Evolutionary conservation across 257 asterid genomes (phyloP), one percentile per base, ranked within the genome.

Genomic region (Oldenlandia corymbosa): DNA sequence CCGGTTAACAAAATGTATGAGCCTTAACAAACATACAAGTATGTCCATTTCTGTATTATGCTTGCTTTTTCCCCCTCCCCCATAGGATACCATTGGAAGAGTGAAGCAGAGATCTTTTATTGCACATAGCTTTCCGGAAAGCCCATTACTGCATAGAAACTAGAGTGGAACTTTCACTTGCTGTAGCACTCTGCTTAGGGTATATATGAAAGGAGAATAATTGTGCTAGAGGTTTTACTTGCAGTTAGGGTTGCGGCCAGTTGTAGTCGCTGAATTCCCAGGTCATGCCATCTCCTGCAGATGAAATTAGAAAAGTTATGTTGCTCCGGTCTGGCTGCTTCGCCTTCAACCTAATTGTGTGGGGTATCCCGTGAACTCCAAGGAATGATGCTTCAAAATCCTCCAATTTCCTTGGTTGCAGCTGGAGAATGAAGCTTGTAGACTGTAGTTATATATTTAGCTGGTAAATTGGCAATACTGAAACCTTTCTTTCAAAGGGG

Each of bases 401-500:
- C n/a, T n/a, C n/a, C n/a, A n/a, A n/a, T n/a, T 53, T 63, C 53
- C 27, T 26, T 41, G 34, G 60, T 58, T 64, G 13, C 68, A 49
- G 48, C 68, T 18, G 42, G 42, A 45, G 60, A 37, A 37, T 30
- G 64, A 56, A 53, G 60, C 52, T 27, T 50, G 67, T 55, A n/a
- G 18, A 13, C n/a, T n/a, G 39, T 46, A 28, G 11, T 65, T 5
- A 13, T 20, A n/a, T n/a, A n/a, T 70, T 16, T 70, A 45, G 60
- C 53, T n/a, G 0, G 27, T 36, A 43, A 49, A 31, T 55, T 55
- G 36, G 13, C n/a, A 27, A 62, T 51, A 39, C 43, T 45, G 5
- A 6, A 31, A 43, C 48, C 24, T 41, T 48, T 45, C 31, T 4
- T 24, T 13, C n/a, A 26, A 39, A 24, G 16, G n/a, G n/a, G n/a